Base-by-base conservation (phyloP, 2,329 filamentous ascomycete genomes). In the Arthrobotrys entomopaga region DNA sequence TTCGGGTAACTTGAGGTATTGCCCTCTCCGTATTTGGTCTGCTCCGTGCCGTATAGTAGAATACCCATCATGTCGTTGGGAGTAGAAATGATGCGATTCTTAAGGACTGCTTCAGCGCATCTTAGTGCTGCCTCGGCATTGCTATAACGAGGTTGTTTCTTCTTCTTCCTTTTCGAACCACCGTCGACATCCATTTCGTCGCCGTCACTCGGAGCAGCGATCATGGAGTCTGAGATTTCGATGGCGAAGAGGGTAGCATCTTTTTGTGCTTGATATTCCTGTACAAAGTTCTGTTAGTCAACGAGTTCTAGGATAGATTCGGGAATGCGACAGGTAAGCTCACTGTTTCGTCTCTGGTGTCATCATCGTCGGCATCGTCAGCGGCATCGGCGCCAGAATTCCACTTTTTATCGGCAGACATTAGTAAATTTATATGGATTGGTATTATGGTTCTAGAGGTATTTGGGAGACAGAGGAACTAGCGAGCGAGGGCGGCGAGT, bases 211-310 rank as follows among this genome's bases (percentile, higher is more conserved):
- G 75, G 73, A 42, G 74, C 49, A 13, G 73, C 63, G 22, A 98
- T 84, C 94, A 98, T 99, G 0, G 92, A 93, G 42, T 88, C 83
- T 84, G 91, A 97, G 80, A 98, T 66, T 79, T 98, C 91, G 79
- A 99, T 97, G 13, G 93, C 94, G 80, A 99, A 94, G 22, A 99
- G 86, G n/a, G 98, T 87, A n/a, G 95, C 95, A 88, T 99, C 95
- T 83, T 97, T 97, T 80, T 93, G 90, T 0, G 90, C 86, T 83
- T 93, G 96, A 84, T 95, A 99, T 81, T 88, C 89, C 92, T 94
- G 78, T 10, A 48, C 57, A 10, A 46, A 19, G 11, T 13, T 16
- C n/a, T 20, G 15, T 58, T 54, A 64, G 61, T 13, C 46, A 22
- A 26, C 48, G 24, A 42, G 10, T 26, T 57, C 3, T 4, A 16